Evolutionary conservation across 2,329 filamentous ascomycete genomes (phyloP).

Genomic region (Scedosporium boydii): DNA sequence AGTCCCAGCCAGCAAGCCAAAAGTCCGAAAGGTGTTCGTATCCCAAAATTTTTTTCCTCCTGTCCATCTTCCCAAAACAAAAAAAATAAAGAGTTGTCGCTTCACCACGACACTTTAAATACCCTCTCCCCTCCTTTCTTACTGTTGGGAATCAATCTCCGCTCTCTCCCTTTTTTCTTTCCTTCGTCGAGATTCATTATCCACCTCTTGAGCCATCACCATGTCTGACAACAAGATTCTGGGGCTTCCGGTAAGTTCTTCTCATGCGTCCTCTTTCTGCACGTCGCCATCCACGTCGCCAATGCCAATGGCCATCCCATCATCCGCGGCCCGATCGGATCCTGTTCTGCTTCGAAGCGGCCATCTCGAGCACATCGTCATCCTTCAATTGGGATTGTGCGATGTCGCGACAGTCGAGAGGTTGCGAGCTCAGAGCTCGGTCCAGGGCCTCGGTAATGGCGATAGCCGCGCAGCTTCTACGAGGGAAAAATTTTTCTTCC

Average conservation of each 20-base stretch:
- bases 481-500: neutral
- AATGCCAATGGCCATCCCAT: slow-evolving; percentile 2
- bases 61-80: slow-evolving; percentile 1
- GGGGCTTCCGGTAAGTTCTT: slow-evolving; percentile 56
- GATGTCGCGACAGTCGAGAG: neutral
- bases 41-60: slow-evolving; percentile 6
- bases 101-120: slow-evolving; percentile 11
- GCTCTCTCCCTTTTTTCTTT: slow-evolving; percentile 47
- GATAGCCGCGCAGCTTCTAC: neutral
- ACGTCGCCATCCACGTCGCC: slow-evolving; percentile 5
- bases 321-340: neutral
- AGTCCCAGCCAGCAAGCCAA: neutral
- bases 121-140: slow-evolving; percentile 32
- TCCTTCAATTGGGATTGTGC: neutral
- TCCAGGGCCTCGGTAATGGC: neutral
- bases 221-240: slow-evolving; percentile 51
- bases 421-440: neutral
- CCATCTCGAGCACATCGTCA: neutral
- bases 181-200: slow-evolving; percentile 28
- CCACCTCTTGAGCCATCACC: slow-evolving; percentile 31
- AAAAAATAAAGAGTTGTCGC: slow-evolving; percentile 2
- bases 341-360: neutral
- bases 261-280: slow-evolving; percentile 1
- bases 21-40: slow-evolving; percentile 6
- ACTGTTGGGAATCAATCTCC: slow-evolving; percentile 43